Conservation (phyloP, 1,139 yeast genomes). For the Debaryomycetaceae sp. region DNA sequence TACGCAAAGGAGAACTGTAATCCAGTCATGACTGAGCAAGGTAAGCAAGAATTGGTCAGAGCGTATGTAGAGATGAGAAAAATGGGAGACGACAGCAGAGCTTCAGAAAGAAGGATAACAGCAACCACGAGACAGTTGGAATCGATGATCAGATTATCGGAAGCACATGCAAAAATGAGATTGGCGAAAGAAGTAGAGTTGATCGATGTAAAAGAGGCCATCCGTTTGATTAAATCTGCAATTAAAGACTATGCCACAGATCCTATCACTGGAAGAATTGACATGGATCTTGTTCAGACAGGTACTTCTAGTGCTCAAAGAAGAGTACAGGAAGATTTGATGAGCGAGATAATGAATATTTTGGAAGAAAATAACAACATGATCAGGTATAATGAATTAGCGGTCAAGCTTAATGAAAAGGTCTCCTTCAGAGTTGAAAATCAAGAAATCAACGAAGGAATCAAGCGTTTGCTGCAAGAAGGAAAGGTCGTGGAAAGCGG, state of each 20-base stretch:
- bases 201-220: conserved; percentile 91
- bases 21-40: conserved; percentile 76
- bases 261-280: conserved; percentile 93
- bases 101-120: conserved; percentile 87
- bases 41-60: conserved; percentile 82
- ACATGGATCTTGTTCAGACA: conserved; percentile 95
- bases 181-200: conserved; percentile 67
- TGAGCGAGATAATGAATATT: conserved; percentile 53
- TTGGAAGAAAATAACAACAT: conserved; percentile 42
- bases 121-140: conserved; percentile 98
- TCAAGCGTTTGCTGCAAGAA: conserved; percentile 71
- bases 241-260: conserved; percentile 98
- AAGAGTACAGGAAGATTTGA: conserved; percentile 70
- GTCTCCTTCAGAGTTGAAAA: conserved; percentile 69
- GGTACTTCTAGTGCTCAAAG: conserved; percentile 92
- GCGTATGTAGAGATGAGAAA: conserved; percentile 93
- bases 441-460: conserved; percentile 62
- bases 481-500: conserved; percentile 72
- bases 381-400: conserved; percentile 61
- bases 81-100: conserved; percentile 85
- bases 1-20: conserved; percentile 82
- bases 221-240: conserved; percentile 86
- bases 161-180: conserved; percentile 98
- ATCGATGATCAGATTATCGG: conserved; percentile 89
- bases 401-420: conserved; percentile 63